Conservation (phyloP, 2,329 filamentous ascomycete genomes). For the Rhynchosporium agropyri region DNA sequence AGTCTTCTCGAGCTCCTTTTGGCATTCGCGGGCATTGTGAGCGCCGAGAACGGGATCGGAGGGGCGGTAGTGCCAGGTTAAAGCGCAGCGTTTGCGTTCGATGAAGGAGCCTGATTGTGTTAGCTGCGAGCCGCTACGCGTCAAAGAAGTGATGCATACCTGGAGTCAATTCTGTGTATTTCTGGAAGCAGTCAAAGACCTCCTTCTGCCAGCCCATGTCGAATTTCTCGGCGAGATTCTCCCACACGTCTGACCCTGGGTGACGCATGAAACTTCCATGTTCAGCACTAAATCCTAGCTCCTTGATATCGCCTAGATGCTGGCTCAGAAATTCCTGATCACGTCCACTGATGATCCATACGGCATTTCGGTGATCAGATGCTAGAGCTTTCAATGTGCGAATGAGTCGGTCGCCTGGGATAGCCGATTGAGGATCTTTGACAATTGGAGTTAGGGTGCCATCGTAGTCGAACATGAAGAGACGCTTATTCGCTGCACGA, state of each 20-base stretch:
- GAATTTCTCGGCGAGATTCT: slow-evolving; percentile 81
- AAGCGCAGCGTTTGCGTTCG: slow-evolving; percentile 88
- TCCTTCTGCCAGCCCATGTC: slow-evolving; percentile 94
- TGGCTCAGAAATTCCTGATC: slow-evolving; percentile 90
- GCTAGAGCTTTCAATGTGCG: slow-evolving; percentile 78
- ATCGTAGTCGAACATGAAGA: slow-evolving; percentile 99
- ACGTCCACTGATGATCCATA: slow-evolving; percentile 98
- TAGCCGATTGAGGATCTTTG: slow-evolving; percentile 82
- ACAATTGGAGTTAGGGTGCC: slow-evolving; percentile 96
- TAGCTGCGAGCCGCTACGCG: slow-evolving; percentile 22
- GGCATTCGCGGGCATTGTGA: slow-evolving; percentile 79
- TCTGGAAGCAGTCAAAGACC: slow-evolving; percentile 81
- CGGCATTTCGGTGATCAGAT: slow-evolving; percentile 76
- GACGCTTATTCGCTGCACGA: slow-evolving; percentile 70
- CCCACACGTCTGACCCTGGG: slow-evolving; percentile 77
- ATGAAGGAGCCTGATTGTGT: slow-evolving; percentile 74
- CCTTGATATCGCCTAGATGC: slow-evolving; percentile 87
- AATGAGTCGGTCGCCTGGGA: slow-evolving; percentile 83
- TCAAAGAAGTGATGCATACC: slow-evolving; percentile 54
- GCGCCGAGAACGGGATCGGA: slow-evolving; percentile 84
- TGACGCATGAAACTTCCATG: slow-evolving; percentile 94
- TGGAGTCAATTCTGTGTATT: slow-evolving; percentile 83
- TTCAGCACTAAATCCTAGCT: slow-evolving; percentile 92
- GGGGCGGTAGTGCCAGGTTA: slow-evolving; percentile 96
- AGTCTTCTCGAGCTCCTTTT: slow-evolving; percentile 76